Conservation (phyloP, 441 rosid species). For the Adansonia madagascariensis region DNA sequence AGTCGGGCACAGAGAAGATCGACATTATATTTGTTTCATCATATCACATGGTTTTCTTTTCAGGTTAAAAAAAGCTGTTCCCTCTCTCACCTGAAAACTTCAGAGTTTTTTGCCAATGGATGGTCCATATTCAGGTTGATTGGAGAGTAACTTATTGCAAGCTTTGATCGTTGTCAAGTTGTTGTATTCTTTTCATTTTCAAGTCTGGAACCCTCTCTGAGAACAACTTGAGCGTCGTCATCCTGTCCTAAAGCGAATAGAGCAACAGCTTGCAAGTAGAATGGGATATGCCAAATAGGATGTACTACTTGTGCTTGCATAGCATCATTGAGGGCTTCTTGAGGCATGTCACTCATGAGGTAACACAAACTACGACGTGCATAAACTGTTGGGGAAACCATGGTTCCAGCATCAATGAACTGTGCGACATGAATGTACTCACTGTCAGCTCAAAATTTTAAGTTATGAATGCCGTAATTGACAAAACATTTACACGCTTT, state of each 20-base stretch:
- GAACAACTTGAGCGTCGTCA: slow-evolving; percentile 68
- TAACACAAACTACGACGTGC: slow-evolving; percentile 81
- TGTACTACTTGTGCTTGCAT: slow-evolving; percentile 79
- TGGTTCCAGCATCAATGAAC: slow-evolving; percentile 67
- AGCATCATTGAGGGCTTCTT: slow-evolving; percentile 76
- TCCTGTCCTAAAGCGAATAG: slow-evolving; percentile 62
- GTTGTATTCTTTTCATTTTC: slow-evolving; percentile 53
- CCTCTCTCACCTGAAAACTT: slow-evolving; percentile 17
- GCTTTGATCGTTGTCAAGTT: slow-evolving; percentile 22
- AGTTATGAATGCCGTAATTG: background rate
- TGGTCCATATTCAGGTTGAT: slow-evolving; percentile 21
- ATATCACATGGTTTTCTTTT: background rate
- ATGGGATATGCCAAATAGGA: slow-evolving; percentile 80
- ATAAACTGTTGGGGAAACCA: slow-evolving; percentile 73
- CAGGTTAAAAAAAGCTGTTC: background rate
- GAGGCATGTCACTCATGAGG: slow-evolving; percentile 75
- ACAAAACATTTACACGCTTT: background rate
- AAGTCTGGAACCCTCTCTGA: slow-evolving; percentile 69
- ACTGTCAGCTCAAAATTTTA: background rate
- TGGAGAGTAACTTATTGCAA: background rate
- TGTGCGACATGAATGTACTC: slow-evolving; percentile 33
- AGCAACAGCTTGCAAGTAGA: slow-evolving; percentile 80
- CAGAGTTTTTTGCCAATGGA: slow-evolving; percentile 27
- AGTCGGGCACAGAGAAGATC: background rate
- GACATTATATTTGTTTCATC: background rate